Base-by-base conservation (phyloP, 2,329 filamentous ascomycete species). In the Aureobasidium vineae region DNA sequence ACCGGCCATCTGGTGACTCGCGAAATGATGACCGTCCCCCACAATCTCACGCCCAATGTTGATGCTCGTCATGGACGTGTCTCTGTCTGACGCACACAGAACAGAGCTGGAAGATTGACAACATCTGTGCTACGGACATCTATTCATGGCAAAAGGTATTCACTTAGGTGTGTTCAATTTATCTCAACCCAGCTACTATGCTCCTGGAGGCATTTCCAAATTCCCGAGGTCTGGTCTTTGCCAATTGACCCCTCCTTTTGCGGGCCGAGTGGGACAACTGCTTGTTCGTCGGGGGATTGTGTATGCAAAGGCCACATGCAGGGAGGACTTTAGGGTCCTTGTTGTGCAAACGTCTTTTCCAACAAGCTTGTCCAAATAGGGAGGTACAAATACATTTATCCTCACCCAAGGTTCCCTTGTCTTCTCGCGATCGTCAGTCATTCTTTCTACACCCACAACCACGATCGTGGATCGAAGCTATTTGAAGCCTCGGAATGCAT, bases 1-100 rank as follows among this genome's bases (percentile, higher is more conserved):
- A 50, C 59, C 41, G 59, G 45, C 21, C 43, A 63, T 64, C 47
- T 64, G 61, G 61, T 54, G 61, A 64, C 49, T 64, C 36, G 49
- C 47, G 61, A 64, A 28, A 53, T 54, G 49, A 64, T 50, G 43
- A 28, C 59, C 45, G 26, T 64, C 61, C 49, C 41, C 61, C 49
- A 40, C 40, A 54, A 54, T 54, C 47, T 43, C 5, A 23, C 33
- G 15, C 8, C 19, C 33, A 52, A 47, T 33, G 49, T 61, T 61
- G 57, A 33, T 61, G 61, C 3, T 64, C 49, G 61, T 64, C 61
- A 64, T 33, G 49, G 54, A 49, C 49, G 10, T 64, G 61, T 64
- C 49, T 64, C 61, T 64, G 47, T 45, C 49, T 64, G 61, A 53
- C 36, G 59, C 59, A 60, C 7, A 19, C 45, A 36, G 40, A 23